phyloP scores from a whole-genome alignment of 345 rosid species.

The Hevea brasiliensis region DNA sequence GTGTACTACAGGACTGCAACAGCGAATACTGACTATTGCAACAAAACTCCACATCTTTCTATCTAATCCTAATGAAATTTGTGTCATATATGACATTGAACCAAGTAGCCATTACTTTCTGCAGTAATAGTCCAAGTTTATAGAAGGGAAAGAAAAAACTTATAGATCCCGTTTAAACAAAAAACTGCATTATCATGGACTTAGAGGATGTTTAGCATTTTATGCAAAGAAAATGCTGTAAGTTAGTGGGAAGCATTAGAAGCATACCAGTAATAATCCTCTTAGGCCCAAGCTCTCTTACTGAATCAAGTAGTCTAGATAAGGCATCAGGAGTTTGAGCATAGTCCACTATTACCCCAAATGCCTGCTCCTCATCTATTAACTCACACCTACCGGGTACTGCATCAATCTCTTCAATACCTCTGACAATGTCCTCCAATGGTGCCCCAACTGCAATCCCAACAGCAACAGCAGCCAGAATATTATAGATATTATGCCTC shows the following conservation, averaged over 20 bases:
- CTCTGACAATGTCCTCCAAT: conserved; percentile 88
- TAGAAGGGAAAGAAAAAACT: background rate
- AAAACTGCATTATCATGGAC: background rate
- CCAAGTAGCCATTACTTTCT: background rate
- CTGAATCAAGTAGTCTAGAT: conserved; percentile 84
- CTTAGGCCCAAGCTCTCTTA: conserved; percentile 77
- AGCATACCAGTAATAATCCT: conserved; percentile 83
- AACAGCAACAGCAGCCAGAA: conserved; percentile 87
- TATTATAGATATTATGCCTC: conserved; percentile 80
- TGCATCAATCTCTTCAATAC: conserved; percentile 90
- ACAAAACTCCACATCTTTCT: conserved; percentile 5
- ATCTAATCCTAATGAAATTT: background rate
- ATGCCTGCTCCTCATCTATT: conserved; percentile 94
- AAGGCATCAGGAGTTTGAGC: conserved; percentile 80
- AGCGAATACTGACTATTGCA: background rate
- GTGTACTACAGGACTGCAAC: background rate
- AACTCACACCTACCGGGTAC: conserved; percentile 95
- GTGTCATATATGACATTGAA: background rate
- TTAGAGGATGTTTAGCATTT: background rate
- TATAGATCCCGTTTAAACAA: background rate
- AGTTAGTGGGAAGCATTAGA: conserved; percentile 9
- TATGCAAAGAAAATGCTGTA: background rate
- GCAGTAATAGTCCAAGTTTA: background rate
- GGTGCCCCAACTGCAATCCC: conserved; percentile 98
- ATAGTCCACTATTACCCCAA: conserved; percentile 87